Percentiles rank a stretch among this genome's conserved stretches.
These are phyloP conservation scores for Epichloe bromicola DNA, from an alignment of 2,329 filamentous ascomycete genomes.

Conservation along the genomic window DNA sequence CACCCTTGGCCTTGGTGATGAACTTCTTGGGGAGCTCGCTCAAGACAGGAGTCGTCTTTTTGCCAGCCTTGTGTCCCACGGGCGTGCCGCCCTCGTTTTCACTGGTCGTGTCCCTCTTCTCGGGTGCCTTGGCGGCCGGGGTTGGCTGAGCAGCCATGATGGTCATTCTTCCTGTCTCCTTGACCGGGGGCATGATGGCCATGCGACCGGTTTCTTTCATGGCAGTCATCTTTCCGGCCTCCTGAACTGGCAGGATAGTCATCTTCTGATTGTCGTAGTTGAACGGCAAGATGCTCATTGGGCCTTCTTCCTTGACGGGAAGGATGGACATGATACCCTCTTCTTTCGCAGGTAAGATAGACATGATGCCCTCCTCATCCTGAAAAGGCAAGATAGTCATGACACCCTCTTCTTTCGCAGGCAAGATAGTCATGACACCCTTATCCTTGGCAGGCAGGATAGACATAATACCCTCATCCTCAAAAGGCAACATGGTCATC, in stretches of 20 bases:
- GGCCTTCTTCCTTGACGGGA: background rate
- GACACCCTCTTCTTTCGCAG: accelerated
- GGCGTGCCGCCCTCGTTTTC: background rate
- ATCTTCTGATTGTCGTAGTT: background rate
- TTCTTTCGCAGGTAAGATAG: background rate
- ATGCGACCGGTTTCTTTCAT: background rate
- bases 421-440: too few species aligned
- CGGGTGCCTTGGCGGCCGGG: background rate
- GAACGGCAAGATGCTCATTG: constrained; percentile 1
- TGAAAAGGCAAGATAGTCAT: too few species aligned
- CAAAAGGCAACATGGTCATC: background rate
- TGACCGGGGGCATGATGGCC: background rate
- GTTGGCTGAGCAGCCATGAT: background rate
- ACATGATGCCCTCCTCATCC: background rate
- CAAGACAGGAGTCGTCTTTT: background rate
- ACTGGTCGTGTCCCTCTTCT: background rate
- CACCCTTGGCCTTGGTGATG: background rate
- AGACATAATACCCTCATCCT: too few species aligned
- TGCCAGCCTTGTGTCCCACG: background rate
- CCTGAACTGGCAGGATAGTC: background rate
- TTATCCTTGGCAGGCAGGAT: too few species aligned
- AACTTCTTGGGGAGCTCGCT: background rate
- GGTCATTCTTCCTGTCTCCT: background rate
- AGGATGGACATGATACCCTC: background rate
- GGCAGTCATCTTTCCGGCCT: background rate